Percentiles rank a stretch among this genome's conserved stretches.
Evolutionary conservation across 306 rosid genomes (phyloP).

Genomic region (Calophaca sinica): DNA sequence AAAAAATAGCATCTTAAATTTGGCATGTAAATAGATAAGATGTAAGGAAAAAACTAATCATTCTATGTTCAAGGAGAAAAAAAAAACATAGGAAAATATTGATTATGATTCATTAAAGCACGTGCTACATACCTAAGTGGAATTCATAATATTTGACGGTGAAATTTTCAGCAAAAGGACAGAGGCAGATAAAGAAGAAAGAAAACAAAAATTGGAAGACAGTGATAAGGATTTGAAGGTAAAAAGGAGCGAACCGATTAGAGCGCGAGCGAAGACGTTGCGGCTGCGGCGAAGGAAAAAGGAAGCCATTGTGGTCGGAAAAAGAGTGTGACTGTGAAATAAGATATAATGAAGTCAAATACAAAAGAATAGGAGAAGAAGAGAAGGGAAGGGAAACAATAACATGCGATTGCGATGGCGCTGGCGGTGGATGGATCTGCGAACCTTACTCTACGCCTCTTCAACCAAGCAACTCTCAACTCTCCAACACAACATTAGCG

Average conservation of each 20-base stretch:
- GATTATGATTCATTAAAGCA: background rate
- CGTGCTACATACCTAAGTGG: background rate
- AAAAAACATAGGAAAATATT: constrained; percentile 1
- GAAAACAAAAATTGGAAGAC: background rate
- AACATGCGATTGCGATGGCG: constrained; percentile 17
- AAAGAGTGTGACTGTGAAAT: constrained; percentile 8
- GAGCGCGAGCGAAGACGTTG: constrained; percentile 51
- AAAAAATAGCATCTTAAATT: background rate
- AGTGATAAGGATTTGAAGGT: background rate
- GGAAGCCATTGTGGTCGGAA: constrained; percentile 56
- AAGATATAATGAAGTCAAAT: constrained; percentile 14
- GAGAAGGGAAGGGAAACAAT: background rate
- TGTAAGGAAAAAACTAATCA: background rate
- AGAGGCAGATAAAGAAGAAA: background rate
- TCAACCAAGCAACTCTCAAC: background rate
- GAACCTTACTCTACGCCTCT: constrained; percentile 46
- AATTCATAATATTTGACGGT: background rate
- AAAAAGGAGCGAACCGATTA: constrained; percentile 48
- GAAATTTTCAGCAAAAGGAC: background rate
- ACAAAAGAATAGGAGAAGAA: background rate
- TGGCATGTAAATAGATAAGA: background rate
- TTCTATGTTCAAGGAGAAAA: background rate
- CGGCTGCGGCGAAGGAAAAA: constrained; percentile 52
- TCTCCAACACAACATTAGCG: background rate
- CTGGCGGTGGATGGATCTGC: constrained; percentile 33